Evolutionary conservation across 1,284 basidiomycete genomes (phyloP).

Genomic region (Tylopilus sp.): DNA sequence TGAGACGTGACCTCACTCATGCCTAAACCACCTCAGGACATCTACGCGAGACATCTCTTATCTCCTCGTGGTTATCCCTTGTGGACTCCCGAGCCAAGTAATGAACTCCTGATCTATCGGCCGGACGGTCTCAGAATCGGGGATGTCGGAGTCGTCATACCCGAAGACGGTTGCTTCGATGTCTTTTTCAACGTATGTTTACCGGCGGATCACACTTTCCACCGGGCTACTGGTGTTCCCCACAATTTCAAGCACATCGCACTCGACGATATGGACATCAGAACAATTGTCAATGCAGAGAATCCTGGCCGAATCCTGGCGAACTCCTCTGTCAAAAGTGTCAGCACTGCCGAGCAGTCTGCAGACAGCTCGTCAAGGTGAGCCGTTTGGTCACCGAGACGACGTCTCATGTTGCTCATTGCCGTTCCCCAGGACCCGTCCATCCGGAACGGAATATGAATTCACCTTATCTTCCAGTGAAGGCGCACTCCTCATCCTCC

Average conservation of each 20-base stretch:
- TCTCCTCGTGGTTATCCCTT: conserved; percentile 1
- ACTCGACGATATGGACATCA: background rate
- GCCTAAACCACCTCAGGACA: background rate
- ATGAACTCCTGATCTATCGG: no score
- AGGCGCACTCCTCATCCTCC: conserved; percentile 15
- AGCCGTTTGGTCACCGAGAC: background rate
- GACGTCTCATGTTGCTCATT: background rate
- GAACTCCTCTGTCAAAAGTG: background rate
- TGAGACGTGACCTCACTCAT: background rate
- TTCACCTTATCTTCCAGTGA: no score
- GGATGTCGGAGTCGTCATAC: no score
- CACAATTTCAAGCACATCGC: background rate
- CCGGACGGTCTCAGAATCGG: no score
- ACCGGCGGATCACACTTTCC: conserved; percentile 13
- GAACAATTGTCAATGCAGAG: background rate
- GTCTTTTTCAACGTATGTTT: conserved; percentile 31
- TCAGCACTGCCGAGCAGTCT: background rate
- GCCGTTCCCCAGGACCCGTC: background rate
- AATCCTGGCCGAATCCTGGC: background rate
- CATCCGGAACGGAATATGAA: no score
- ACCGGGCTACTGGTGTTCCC: conserved; percentile 3
- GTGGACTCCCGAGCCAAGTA: background rate
- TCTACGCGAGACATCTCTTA: background rate
- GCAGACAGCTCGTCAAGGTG: background rate
- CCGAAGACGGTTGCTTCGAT: no score